Conservation (phyloP, 2,329 filamentous ascomycete genomes). For the Fusarium algeriense region DNA sequence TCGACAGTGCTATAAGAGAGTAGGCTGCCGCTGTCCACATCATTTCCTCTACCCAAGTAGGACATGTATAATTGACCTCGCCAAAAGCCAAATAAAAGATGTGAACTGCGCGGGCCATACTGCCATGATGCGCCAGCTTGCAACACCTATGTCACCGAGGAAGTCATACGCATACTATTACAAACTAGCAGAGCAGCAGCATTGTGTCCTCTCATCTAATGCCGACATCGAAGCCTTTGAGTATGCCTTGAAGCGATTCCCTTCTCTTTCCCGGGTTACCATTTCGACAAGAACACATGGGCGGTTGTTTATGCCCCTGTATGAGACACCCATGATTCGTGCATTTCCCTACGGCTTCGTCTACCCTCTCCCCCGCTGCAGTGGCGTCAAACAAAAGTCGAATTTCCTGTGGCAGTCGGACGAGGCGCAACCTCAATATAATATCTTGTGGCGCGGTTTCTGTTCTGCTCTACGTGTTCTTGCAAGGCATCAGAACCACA, state of each 20-base stretch:
- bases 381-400: fast-evolving
- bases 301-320: conserved; percentile 51
- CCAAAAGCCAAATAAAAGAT: background rate
- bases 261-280: conserved; percentile 52
- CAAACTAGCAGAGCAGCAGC: conserved; percentile 51
- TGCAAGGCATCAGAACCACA: conserved; percentile 33
- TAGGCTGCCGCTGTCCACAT: too few species aligned
- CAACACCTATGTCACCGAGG: background rate
- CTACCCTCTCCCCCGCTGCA: conserved; percentile 50
- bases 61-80: background rate
- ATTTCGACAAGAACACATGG: conserved; percentile 58
- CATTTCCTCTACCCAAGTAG: too few species aligned
- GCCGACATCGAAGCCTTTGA: conserved; percentile 50
- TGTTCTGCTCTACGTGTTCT: conserved; percentile 45
- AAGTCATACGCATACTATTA: conserved; percentile 49
- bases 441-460: conserved; percentile 46
- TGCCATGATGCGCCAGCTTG: background rate
- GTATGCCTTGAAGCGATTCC: conserved; percentile 52
- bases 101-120: background rate
- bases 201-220: conserved; percentile 43
- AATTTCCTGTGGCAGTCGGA: conserved; percentile 8
- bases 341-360: conserved; percentile 55
- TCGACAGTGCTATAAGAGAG: too few species aligned
- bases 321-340: conserved; percentile 58
- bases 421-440: conserved; percentile 21